Evolutionary conservation across 345 rosid species (phyloP), one percentile per base, ranked within the genome.

Genomic region (Geranium rotundifolium): DNA sequence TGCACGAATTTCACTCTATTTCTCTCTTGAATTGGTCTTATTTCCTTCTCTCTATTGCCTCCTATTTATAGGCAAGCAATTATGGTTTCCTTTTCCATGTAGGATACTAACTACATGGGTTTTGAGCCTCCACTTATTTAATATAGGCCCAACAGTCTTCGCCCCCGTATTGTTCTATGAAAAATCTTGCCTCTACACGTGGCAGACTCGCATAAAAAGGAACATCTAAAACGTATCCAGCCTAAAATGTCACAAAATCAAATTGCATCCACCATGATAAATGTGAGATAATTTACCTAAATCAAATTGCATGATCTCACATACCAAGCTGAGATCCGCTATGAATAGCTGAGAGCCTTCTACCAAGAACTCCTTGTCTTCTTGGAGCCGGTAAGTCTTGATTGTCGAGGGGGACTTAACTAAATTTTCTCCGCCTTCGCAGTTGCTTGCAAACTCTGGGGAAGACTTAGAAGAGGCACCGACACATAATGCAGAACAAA

Each of bases 91-190:
- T n/a, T n/a, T n/a, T n/a, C n/a, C n/a, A n/a, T n/a, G n/a, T n/a
- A n/a, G n/a, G n/a, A n/a, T n/a, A n/a, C n/a, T n/a, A n/a, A n/a
- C n/a, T n/a, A n/a, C n/a, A n/a, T n/a, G n/a, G n/a, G n/a, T n/a
- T n/a, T n/a, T n/a, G n/a, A n/a, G n/a, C n/a, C n/a, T n/a, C n/a
- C n/a, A n/a, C n/a, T n/a, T n/a, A n/a, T n/a, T n/a, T n/a, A n/a
- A n/a, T n/a, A n/a, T n/a, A n/a, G n/a, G n/a, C n/a, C n/a, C n/a
- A n/a, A n/a, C n/a, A n/a, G n/a, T n/a, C n/a, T n/a, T 82, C 79
- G 3, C 99, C 99, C 41, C 99, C 97, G 39, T 95, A 95, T 23
- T 95, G 99, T 61, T 88, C 97, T 6, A 95, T 71, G 72, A 77
- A 95, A 73, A 85, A 83, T 76, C 99, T 81, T 12, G 95, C 65